Evolutionary conservation across 768 basidiomycete genomes (phyloP).

Genomic region (Auricularia sp.): DNA sequence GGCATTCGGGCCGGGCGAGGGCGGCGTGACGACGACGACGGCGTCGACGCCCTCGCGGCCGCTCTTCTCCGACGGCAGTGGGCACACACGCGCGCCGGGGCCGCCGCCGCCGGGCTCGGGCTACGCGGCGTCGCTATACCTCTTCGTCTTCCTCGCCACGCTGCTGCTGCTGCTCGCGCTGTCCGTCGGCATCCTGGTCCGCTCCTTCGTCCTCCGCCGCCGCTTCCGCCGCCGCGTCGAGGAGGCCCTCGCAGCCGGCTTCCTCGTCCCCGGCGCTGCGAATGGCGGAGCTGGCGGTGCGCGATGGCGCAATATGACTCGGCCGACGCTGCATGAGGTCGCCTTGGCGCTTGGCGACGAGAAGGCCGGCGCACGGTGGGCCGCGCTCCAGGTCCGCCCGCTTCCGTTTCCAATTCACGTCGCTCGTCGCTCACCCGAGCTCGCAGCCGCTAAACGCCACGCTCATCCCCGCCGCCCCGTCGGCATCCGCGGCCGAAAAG

Average conservation of each 20-base stretch:
- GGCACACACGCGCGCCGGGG: not conserved
- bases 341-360: not conserved
- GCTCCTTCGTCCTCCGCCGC: slow-evolving; percentile 13
- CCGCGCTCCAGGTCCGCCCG: too few species aligned
- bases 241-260: slow-evolving; percentile 3
- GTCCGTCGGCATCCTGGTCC: slow-evolving; percentile 12
- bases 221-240: slow-evolving; percentile 12
- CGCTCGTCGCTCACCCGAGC: too few species aligned
- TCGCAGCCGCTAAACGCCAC: too few species aligned
- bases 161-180: slow-evolving; percentile 12
- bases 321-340: not conserved
- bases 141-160: slow-evolving; percentile 15
- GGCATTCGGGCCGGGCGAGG: not conserved
- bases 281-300: not conserved
- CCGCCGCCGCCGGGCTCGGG: not conserved
- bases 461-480: too few species aligned
- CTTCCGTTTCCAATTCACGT: too few species aligned
- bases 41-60: not conserved
- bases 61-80: not conserved
- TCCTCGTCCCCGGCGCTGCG: not conserved
- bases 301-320: not conserved
- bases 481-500: too few species aligned
- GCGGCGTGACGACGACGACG: not conserved
- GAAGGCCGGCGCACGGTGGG: too few species aligned
- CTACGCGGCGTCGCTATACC: slow-evolving; percentile 9